Evolutionary conservation across 2,329 filamentous ascomycete genomes (phyloP), one percentile per base, ranked within the genome.

Genomic region (Fusarium luffae): DNA sequence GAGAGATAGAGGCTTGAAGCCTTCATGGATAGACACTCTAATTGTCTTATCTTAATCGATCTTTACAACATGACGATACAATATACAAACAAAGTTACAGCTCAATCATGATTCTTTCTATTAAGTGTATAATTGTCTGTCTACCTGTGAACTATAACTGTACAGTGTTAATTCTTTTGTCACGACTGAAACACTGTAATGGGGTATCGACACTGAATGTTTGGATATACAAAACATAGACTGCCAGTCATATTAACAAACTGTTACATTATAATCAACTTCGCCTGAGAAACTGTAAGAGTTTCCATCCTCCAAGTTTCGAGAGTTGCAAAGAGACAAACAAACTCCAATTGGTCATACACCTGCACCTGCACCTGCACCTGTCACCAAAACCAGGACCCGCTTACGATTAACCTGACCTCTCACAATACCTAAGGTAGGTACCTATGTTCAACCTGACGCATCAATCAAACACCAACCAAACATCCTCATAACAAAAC

Each of bases 371-470:
- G 43, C 37, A 52, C 27, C 34, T 50, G 43, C 47, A 27, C 23
- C 23, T 44, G 30, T 37, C 19, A 25, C 30, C 43, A 47, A 49
- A 42, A 34, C 19, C 43, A 47, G 49, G 59, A 62, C 63, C 67
- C 66, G 67, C 63, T 65, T 48, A 51, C 49, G 23, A 41, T 62
- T 27, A 71, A 56, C 68, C 68, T 74, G 34, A 34, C 54, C 37
- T 48, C 51, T 43, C 43, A 50, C 32, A 54, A 32, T 21, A 28
- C 28, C 23, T 2, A 25, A 25, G 23, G 23, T 28, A 28, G 27
- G 27, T 28, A 28, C 27, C 28, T 28, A 54, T 56, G 42, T 48
- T 40, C 40, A 49, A 27, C 32, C 48, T 52, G 49, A 52, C 34
- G 49, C 34, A 42, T 25, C 23, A 52, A 41, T 52, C 52, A 59